These are phyloP conservation scores for Candida insectalens DNA, from an alignment of 805 yeast genomes.

Conservation along the genomic window DNA sequence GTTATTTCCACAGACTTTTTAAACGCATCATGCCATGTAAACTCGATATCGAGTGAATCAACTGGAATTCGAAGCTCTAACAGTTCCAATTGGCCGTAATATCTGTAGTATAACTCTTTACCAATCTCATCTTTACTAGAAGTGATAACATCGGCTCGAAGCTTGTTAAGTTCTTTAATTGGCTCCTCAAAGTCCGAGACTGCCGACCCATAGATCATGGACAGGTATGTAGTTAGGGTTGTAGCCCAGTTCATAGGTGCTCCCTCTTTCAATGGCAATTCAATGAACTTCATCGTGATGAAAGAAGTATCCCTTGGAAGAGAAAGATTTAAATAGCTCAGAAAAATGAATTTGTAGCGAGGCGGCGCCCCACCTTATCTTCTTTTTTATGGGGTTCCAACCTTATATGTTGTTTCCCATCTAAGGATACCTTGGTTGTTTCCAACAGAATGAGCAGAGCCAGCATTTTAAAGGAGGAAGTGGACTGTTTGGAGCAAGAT, in stretches of 20 bases:
- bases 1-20: constrained; percentile 32
- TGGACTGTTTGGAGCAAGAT: constrained; percentile 17
- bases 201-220: constrained; percentile 52
- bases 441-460: constrained; percentile 9
- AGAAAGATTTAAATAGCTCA: too few relatives aligned
- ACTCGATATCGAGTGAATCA: constrained; percentile 40
- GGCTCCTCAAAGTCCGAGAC: constrained; percentile 52
- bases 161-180: constrained; percentile 40
- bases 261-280: constrained; percentile 32
- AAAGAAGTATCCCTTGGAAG: too few relatives aligned
- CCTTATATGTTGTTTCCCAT: too few relatives aligned
- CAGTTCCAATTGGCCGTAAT: constrained; percentile 75
- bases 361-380: too few relatives aligned
- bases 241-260: constrained; percentile 56
- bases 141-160: constrained; percentile 53
- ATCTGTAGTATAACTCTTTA: constrained; percentile 49
- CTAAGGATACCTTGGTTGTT: too few relatives aligned
- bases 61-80: constrained; percentile 70
- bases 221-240: constrained; percentile 49
- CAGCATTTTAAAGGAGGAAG: constrained; percentile 22
- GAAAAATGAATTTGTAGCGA: neutral
- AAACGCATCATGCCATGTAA: constrained; percentile 78
- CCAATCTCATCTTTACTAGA: constrained; percentile 26
- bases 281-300: constrained; percentile 17
- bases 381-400: too few relatives aligned